Base-by-base conservation (phyloP, 495 filamentous ascomycete genomes). In the Echria macrotheca region DNA sequence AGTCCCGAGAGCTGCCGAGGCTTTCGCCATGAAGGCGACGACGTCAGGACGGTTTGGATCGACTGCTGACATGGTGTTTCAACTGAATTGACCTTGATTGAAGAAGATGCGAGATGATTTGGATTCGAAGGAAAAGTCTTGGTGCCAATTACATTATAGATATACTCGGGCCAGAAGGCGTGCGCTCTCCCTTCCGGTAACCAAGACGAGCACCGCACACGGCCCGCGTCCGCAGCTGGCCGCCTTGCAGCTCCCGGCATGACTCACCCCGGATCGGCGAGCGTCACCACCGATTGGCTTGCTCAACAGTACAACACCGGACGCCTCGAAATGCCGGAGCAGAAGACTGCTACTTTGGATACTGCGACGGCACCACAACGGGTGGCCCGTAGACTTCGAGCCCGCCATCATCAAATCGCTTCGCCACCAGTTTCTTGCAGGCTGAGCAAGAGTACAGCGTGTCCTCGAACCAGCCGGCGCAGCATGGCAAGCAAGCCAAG, bases 21-120 rank as follows among this genome's bases (percentile, higher is more conserved):
- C 64, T 3, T 12, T 6, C 21, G 49, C 25, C 59, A 65, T 61
- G 42, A 67, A 65, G 21, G 57, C 57, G 26, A 52, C 47, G 25
- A 67, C 48, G 29, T 60, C 56, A 19, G 61, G 55, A 36, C 52
- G 50, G 47, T 33, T 38, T n/a, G 54, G 55, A 9, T 61, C 50
- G 47, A 75, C 74, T 2, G 78, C 73, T 12, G 83, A 54, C 44
- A 75, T 67, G 23, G 81, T 77, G 18, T 83, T 58, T 5, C 2
- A 24, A 7, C 12, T 23, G 19, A 18, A 12, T 24, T 29, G 10
- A 7, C 11, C 4, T 22, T 14, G 28, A 14, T 19, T 22, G 29
- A 14, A 15, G 29, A 18, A 11, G 41, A n/a, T 43, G 11, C 24
- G 24, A 29, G 40, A 19, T 7, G 4, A 12, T 24, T 14, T 11